A percentile compares a stretch with the other conserved stretches of the same genome.
Conservation (phyloP, 129 eudicot genomes). For the Pseudognaphalium luteoalbum region DNA sequence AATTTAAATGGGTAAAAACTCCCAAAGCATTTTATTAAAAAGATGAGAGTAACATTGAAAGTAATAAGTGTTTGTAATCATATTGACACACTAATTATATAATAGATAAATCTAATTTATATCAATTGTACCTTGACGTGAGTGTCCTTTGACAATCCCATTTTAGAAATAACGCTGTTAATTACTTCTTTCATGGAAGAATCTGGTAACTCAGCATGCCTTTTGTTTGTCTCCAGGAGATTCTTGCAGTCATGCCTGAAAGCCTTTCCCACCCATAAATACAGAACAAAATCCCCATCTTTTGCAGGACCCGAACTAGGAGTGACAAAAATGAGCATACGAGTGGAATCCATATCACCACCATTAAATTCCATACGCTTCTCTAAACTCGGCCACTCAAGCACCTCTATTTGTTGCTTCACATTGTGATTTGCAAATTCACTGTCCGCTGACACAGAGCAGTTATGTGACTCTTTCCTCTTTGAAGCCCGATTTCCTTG, state of each 20-base stretch:
- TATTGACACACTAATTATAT: neutral
- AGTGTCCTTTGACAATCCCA: constrained; percentile 52
- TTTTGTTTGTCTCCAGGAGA: constrained; percentile 28
- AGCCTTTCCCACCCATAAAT: constrained; percentile 69
- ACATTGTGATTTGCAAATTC: constrained; percentile 14
- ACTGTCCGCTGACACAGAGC: neutral
- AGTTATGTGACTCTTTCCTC: constrained; percentile 24
- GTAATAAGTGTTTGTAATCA: neutral
- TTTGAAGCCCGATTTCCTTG: constrained; percentile 23
- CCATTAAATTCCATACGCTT: constrained; percentile 37
- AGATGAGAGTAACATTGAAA: neutral
- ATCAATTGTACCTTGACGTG: constrained; percentile 48
- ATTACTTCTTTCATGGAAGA: constrained; percentile 46
- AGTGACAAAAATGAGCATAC: constrained; percentile 42
- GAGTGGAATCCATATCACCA: constrained; percentile 51
- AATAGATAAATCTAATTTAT: no score
- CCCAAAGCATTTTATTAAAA: neutral
- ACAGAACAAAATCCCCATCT: constrained; percentile 40
- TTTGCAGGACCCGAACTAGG: constrained; percentile 36
- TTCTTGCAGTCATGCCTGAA: constrained; percentile 34
- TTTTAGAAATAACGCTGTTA: constrained; percentile 44
- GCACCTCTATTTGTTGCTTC: constrained; percentile 42
- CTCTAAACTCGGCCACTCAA: constrained; percentile 71
- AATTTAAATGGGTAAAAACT: neutral
- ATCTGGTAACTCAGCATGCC: constrained; percentile 37